phyloP scores from a whole-genome alignment of 495 filamentous ascomycete species.

The Podospora fimiseda region DNA sequence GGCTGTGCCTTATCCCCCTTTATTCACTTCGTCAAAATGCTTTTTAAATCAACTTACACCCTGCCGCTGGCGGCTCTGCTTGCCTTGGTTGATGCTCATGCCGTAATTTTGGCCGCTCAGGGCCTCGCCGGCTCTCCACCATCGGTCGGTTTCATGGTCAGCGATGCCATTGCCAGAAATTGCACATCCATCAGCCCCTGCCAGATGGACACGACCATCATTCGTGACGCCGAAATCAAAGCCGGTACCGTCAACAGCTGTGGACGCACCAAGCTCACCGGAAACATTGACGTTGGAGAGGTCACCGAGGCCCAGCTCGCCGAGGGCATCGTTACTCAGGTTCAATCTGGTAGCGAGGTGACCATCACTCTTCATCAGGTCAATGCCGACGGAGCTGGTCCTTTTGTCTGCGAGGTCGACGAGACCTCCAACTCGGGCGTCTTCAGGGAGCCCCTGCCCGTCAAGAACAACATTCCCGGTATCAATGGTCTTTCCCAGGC shows the following conservation, averaged over 20 bases:
- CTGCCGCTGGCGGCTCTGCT: constrained; percentile 33
- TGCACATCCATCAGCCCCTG: constrained; percentile 48
- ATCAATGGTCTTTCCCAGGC: constrained; percentile 42
- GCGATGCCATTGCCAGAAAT: constrained; percentile 36
- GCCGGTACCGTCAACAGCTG: constrained; percentile 43
- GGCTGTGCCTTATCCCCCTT: constrained; percentile 2
- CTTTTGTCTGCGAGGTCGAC: constrained; percentile 45
- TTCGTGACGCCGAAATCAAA: constrained; percentile 44
- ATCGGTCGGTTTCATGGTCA: constrained; percentile 42
- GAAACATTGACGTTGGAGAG: constrained; percentile 50
- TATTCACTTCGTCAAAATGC: constrained; percentile 13
- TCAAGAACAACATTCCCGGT: constrained; percentile 40
- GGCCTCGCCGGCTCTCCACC: constrained; percentile 32
- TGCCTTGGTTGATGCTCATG: constrained; percentile 33
- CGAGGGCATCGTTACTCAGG: constrained; percentile 37
- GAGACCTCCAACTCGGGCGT: constrained; percentile 39
- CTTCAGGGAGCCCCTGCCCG: constrained; percentile 35
- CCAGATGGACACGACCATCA: constrained; percentile 48
- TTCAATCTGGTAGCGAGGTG: constrained; percentile 32
- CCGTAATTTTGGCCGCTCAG: constrained; percentile 37
- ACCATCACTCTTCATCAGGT: constrained; percentile 47
- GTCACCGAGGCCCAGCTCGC: constrained; percentile 46
- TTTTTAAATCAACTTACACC: neutral
- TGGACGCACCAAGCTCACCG: constrained; percentile 44
- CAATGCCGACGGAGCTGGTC: constrained; percentile 51